Conservation (phyloP, 176 grass and related monocot species). For the Phoenix dactylifera region DNA sequence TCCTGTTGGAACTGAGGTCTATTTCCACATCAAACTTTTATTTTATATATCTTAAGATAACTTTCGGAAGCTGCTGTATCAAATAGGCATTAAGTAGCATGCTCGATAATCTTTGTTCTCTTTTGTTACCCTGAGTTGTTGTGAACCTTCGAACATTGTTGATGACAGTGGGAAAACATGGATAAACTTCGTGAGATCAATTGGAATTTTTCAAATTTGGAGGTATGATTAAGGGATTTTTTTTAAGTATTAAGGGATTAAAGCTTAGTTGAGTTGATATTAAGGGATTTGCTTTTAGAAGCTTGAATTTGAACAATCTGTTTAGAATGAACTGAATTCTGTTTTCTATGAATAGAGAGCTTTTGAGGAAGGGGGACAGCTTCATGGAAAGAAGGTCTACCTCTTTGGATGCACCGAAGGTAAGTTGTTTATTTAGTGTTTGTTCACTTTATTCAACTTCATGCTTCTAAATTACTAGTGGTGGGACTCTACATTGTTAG, state of each 20-base stretch:
- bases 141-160: slow-evolving; percentile 3
- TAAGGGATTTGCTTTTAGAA: not conserved
- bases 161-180: slow-evolving; percentile 80
- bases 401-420: slow-evolving; percentile 83
- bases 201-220: slow-evolving; percentile 85
- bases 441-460: too few species aligned
- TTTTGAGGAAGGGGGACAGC: slow-evolving; percentile 62
- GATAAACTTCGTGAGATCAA: slow-evolving; percentile 79
- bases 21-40: not conserved
- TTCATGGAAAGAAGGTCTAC: slow-evolving; percentile 79
- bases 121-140: not conserved
- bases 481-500: too few species aligned
- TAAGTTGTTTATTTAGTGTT: slow-evolving; percentile 24
- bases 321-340: slow-evolving; percentile 12
- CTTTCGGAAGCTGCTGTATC: too few species aligned
- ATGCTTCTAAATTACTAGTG: too few species aligned
- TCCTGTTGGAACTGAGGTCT: slow-evolving; percentile 69
- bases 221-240: slow-evolving; percentile 27
- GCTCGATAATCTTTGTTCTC: not conserved
- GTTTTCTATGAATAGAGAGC: slow-evolving; percentile 38
- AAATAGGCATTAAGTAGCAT: not conserved
- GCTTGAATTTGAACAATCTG: not conserved
- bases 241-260: too few species aligned
- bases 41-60: too few species aligned
- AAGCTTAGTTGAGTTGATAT: not conserved